phyloP scores from a whole-genome alignment of 257 asterid genomes.

The Solanum appendiculatum region DNA sequence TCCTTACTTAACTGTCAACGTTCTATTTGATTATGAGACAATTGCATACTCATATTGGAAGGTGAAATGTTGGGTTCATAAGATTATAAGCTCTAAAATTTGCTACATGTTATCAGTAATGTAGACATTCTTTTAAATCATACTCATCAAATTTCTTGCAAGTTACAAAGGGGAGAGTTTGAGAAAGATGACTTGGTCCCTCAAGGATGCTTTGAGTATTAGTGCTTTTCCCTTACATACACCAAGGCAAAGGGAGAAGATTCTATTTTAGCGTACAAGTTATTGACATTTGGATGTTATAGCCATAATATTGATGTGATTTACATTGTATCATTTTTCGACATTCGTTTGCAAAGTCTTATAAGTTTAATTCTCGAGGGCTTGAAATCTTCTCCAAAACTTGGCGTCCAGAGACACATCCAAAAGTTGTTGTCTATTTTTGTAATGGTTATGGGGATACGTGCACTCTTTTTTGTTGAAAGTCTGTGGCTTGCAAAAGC shows the following conservation, averaged over 20 bases:
- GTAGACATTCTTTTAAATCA: background rate
- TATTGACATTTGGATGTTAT: background rate
- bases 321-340: slow-evolving; percentile 8
- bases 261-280: background rate
- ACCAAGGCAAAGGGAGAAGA: background rate
- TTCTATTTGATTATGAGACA: background rate
- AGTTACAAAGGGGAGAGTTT: background rate
- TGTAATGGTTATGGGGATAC: slow-evolving; percentile 99
- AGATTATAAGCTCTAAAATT: background rate
- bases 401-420: no score
- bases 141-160: background rate
- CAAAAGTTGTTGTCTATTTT: slow-evolving; percentile 56
- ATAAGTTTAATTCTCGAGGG: slow-evolving; percentile 74
- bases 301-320: background rate
- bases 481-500: slow-evolving; percentile 26
- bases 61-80: background rate
- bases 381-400: slow-evolving; percentile 70
- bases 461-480: slow-evolving; percentile 85
- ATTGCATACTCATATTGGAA: background rate
- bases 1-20: background rate
- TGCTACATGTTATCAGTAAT: background rate
- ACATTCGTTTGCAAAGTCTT: slow-evolving; percentile 41
- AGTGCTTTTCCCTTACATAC: background rate
- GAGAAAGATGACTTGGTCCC: background rate
- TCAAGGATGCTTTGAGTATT: background rate